Evolutionary conservation across 257 asterid genomes (phyloP).

Genomic region (Cinchona pubescens): DNA sequence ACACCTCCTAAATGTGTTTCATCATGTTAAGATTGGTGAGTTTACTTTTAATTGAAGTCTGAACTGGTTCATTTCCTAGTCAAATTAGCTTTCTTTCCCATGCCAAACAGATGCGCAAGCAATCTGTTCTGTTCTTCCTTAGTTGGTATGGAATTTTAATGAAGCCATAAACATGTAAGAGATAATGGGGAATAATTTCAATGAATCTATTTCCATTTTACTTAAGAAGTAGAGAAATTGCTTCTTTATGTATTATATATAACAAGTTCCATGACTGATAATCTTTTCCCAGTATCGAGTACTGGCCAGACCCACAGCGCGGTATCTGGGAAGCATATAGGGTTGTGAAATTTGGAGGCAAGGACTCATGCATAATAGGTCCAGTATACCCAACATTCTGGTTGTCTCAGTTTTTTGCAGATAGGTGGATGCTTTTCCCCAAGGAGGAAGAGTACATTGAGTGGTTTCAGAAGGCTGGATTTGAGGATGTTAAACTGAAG

Average conservation of each 20-base stretch:
- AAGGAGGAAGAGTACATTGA: constrained; percentile 96
- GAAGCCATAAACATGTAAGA: neutral
- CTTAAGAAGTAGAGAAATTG: neutral
- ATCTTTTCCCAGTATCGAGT: constrained; percentile 66
- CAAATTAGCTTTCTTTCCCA: neutral
- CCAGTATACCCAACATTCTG: constrained; percentile 90
- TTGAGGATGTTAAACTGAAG: constrained; percentile 79
- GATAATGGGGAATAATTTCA: neutral
- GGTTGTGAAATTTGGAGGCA: constrained; percentile 77
- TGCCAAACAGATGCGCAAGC: neutral
- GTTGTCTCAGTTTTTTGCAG: constrained; percentile 93
- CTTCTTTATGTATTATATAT: neutral
- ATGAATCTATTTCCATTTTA: neutral
- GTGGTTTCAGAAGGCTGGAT: constrained; percentile 91
- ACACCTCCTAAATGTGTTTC: too few species aligned
- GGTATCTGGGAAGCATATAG: constrained; percentile 95
- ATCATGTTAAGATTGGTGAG: neutral
- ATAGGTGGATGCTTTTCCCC: constrained; percentile 98
- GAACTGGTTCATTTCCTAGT: neutral
- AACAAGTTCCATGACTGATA: constrained; percentile 5
- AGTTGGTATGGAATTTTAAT: neutral
- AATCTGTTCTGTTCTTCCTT: neutral
- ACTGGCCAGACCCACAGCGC: constrained; percentile 99
- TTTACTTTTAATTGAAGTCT: too few species aligned
- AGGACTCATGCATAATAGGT: constrained; percentile 91